Evolutionary conservation across 2,329 filamentous ascomycete species (phyloP).

Genomic region (Cadophora luteo-olivacea): DNA sequence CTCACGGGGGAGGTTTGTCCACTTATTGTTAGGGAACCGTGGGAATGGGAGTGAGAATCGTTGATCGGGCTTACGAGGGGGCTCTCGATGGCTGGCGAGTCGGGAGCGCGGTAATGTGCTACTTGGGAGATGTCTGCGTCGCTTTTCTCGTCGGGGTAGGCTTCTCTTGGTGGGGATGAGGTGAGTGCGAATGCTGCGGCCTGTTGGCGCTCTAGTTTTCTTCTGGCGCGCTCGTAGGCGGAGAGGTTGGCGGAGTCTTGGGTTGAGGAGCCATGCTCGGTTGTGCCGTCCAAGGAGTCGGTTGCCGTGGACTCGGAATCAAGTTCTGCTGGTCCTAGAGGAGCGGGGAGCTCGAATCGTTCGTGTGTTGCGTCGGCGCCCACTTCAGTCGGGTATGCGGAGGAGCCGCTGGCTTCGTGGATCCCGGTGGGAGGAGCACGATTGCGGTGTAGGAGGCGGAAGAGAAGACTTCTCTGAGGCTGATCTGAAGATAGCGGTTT

Average conservation of each 20-base stretch:
- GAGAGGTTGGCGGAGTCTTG: conserved; percentile 49
- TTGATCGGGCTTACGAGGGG: conserved; percentile 34
- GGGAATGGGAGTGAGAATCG: conserved; percentile 24
- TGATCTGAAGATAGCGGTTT: conserved; percentile 44
- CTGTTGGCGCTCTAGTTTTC: conserved; percentile 58
- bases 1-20: conserved; percentile 34
- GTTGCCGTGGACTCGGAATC: conserved; percentile 36
- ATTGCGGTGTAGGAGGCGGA: conserved; percentile 51
- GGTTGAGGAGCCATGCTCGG: conserved; percentile 32
- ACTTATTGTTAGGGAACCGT: conserved; percentile 24
- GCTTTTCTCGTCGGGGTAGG: conserved; percentile 45
- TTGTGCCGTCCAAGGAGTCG: conserved; percentile 32
- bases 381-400: conserved; percentile 52
- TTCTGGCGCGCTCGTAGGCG: conserved; percentile 57
- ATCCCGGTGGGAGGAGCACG: conserved; percentile 53
- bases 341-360: conserved; percentile 38
- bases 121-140: conserved; percentile 40
- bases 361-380: conserved; percentile 37
- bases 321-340: conserved; percentile 39
- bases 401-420: conserved; percentile 58
- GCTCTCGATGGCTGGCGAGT: conserved; percentile 29
- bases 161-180: conserved; percentile 14
- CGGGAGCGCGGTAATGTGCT: conserved; percentile 47
- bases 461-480: conserved; percentile 52
- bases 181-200: conserved; percentile 57